Conservation (phyloP, 2,329 filamentous ascomycete species). For the Pseudopithomyces maydicus region DNA sequence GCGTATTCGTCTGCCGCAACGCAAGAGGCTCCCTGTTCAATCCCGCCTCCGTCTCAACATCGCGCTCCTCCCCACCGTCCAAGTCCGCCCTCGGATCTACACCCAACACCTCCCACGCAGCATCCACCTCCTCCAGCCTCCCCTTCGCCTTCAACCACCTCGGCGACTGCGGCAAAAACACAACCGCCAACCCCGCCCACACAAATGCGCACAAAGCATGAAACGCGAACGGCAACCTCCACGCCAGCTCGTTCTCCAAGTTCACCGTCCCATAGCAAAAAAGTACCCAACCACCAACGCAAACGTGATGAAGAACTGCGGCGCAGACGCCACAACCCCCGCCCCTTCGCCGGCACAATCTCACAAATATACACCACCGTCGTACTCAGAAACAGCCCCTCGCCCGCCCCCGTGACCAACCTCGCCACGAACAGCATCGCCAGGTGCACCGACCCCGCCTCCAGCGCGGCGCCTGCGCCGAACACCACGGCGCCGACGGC, state of each 20-base stretch:
- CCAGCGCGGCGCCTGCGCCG: conserved; percentile 57
- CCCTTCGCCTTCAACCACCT: conserved; percentile 22
- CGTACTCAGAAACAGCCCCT: conserved; percentile 62
- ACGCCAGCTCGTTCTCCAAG: conserved; percentile 54
- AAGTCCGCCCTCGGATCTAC: conserved; percentile 3
- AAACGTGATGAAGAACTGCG: conserved; percentile 58
- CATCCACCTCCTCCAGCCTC: conserved; percentile 6
- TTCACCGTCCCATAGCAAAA: conserved; percentile 61
- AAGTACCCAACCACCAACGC: conserved; percentile 64
- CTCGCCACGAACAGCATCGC: conserved; percentile 62
- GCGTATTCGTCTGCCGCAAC: not conserved
- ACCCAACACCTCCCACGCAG: conserved; percentile 14
- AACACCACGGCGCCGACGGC: conserved; percentile 60
- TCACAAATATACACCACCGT: conserved; percentile 64
- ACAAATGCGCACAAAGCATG: conserved; percentile 44
- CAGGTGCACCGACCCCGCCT: conserved; percentile 55
- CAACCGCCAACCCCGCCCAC: not conserved
- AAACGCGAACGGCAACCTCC: conserved; percentile 62
- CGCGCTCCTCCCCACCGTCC: conserved; percentile 3
- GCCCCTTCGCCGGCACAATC: conserved; percentile 58
- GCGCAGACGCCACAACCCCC: conserved; percentile 59
- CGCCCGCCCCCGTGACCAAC: conserved; percentile 61
- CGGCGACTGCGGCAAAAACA: conserved; percentile 19
- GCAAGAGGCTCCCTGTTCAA: conserved; percentile 18
- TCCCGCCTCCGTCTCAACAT: conserved; percentile 14